Evolutionary conservation across 140 eudicot genomes (phyloP), one percentile per base, ranked within the genome.

Genomic region (Stevia rebaudiana): DNA sequence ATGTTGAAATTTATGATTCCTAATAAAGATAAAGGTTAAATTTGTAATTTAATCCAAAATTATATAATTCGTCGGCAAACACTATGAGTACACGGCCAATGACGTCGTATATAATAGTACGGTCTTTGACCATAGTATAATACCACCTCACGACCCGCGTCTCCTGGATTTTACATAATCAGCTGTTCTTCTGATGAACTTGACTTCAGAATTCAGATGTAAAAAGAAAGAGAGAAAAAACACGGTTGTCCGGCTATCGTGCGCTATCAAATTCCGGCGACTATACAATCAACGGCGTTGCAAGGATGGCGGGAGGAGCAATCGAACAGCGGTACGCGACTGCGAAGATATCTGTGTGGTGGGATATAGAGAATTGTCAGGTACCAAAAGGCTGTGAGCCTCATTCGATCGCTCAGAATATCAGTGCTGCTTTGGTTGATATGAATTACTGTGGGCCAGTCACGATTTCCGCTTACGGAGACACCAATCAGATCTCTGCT

Each of bases 361-460:
- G 97, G 97, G 97, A 89, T 65, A 86, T 89, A 51, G 97, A 86
- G 76, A 89, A 89, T 79, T 89, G 97, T 55, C 95, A 86, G 30
- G 97, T 86, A 8, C 95, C 97, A 3, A 86, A 83, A 48, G 82
- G 82, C 0, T 81, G 80, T 54, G 89, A 89, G 30, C 92, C 95
- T 1, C 92, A 86, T 68, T 48, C 86, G 52, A 89, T 89, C 58
- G 95, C 97, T 2, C 95, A 86, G 76, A 89, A 89, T 42, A 89
- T 89, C 2, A 84, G 89, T 59, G 77, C 95, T 15, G 94, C 97
- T 6, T 57, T 89, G 6, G 89, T 63, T 6, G 70, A 86, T 71
- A 86, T 86, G 82, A 76, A 81, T 18, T 89, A 86, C 51, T 79
- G 95, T 60, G 97, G 97, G 0, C 89, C 97, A 1, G 83, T 89